A percentile compares a stretch with the other conserved stretches of the same genome.
Evolutionary conservation across 2,329 filamentous ascomycete genomes (phyloP).

Genomic region (Aspergillus clavatus): DNA sequence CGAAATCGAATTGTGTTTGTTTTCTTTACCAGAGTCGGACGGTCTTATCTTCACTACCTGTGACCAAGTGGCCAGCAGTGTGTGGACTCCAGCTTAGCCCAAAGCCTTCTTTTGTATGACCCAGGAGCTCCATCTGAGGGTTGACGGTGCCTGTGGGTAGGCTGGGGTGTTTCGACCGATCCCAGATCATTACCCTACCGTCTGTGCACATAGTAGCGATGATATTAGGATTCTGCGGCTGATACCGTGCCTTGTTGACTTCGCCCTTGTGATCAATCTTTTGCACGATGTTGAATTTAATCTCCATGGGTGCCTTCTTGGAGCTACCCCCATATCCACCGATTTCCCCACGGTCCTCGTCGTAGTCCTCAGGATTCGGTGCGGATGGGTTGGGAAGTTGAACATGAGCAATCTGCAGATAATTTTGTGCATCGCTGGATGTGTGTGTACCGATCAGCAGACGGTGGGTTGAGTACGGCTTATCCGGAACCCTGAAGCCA

Average conservation of each 20-base stretch:
- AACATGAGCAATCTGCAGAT: conserved; percentile 89
- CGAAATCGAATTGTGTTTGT: background rate
- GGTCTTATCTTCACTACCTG: conserved; percentile 86
- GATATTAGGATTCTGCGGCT: conserved; percentile 94
- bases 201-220: conserved; percentile 91
- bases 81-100: conserved; percentile 91
- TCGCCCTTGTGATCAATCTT: conserved; percentile 95
- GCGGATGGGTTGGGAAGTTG: conserved; percentile 76
- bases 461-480: conserved; percentile 81
- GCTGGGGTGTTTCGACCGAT: conserved; percentile 87
- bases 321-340: conserved; percentile 76
- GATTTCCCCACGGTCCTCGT: conserved; percentile 87
- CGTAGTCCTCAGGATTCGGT: conserved; percentile 76
- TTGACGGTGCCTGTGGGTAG: conserved; percentile 69
- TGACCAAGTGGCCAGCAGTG: conserved; percentile 72
- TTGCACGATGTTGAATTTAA: conserved; percentile 89
- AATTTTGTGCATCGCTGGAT: conserved; percentile 77
- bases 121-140: conserved; percentile 77
- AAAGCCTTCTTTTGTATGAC: conserved; percentile 85
- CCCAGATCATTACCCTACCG: conserved; percentile 85
- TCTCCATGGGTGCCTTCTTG: conserved; percentile 62
- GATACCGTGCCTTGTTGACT: conserved; percentile 97
- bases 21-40: conserved; percentile 78
- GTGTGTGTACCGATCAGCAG: conserved; percentile 93
- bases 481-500: conserved; percentile 62